Evolutionary conservation across 1,284 basidiomycete genomes (phyloP), one percentile per base, ranked within the genome.

Genomic region (Sphaerobolus stellatus): DNA sequence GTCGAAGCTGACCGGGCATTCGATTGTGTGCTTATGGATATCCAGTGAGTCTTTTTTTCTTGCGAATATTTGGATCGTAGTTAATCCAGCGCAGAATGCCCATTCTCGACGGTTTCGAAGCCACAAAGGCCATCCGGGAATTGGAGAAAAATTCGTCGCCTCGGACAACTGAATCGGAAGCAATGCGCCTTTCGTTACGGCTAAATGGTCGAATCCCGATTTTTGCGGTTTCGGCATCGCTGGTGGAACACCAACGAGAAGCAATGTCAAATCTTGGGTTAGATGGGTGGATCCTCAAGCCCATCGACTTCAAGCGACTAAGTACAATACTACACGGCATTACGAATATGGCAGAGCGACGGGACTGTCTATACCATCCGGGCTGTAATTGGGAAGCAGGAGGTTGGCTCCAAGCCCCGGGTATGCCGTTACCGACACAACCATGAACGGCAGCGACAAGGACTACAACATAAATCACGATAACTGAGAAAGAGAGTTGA

Each of bases 281-380:
- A 70, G 90, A 93, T 64, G 91, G 90, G 8, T 93, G 89, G 90
- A 80, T 93, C n/a, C 71, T 92, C 56, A 93, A 93, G 69, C 92
- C 90, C 0, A 86, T 93, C 58, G 83, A 92, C 66, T 92, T 92
- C 70, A 80, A 80, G 58, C 77, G 90, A 13, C 75, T 92, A 4
- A 70, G 77, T n/a, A 64, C 68, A 2, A 75, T 92, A 25, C 67
- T 92, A 30, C 69, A 71, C 11, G 88, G 86, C 0, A 75, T 90
- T 18, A 75, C 75, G 11, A 82, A 90, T 61, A 64, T 68, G 1
- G 61, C 61, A 1, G 79, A 83, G 64, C 77, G 88, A 22, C 63
- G 71, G 28, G 69, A 65, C 14, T 82, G 89, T 61, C 69, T 84
- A 0, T 92, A 91, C 66, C 66, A 63, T 14, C 71, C 75, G 3